These are phyloP conservation scores for Penicillium sp. DNA, from an alignment of 2,329 filamentous ascomycete genomes.

Conservation along the genomic window DNA sequence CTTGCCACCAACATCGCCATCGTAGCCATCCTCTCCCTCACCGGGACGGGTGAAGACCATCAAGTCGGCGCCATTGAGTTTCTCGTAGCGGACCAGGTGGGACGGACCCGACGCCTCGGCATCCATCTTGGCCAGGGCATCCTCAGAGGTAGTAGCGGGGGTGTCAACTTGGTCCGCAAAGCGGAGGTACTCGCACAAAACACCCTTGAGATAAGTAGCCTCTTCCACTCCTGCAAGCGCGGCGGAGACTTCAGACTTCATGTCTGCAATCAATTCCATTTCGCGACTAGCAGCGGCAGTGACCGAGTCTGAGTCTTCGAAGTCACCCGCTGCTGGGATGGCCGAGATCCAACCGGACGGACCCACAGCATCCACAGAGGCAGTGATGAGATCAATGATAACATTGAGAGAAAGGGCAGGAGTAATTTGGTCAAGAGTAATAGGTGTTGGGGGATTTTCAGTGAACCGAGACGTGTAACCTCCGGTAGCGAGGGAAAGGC, in stretches of 20 bases:
- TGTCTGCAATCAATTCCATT: conserved; percentile 47
- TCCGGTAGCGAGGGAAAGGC: conserved; percentile 44
- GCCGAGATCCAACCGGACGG: conserved; percentile 50
- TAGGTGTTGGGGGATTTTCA: conserved; percentile 40
- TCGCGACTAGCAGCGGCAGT: conserved; percentile 36
- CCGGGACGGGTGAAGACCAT: conserved; percentile 31
- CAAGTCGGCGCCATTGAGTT: conserved; percentile 42
- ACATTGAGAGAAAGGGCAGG: conserved; percentile 40
- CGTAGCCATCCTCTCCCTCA: conserved; percentile 32
- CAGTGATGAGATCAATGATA: conserved; percentile 45
- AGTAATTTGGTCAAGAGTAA: conserved; percentile 36
- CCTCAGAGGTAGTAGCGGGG: conserved; percentile 15
- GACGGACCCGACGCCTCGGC: conserved; percentile 14
- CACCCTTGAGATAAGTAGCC: conserved; percentile 47
- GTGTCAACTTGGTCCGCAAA: conserved; percentile 37
- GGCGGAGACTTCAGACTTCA: conserved; percentile 51
- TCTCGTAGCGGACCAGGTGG: conserved; percentile 37
- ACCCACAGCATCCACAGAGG: conserved; percentile 49
- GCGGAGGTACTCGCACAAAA: conserved; percentile 48
- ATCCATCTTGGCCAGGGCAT: conserved; percentile 12
- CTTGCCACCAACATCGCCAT: conserved; percentile 37
- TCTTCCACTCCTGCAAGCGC: conserved; percentile 50
- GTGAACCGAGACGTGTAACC: conserved; percentile 46
- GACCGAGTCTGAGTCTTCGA: conserved; percentile 20
- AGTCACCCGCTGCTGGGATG: conserved; percentile 32